Evolutionary conservation across 139 green algal genomes (phyloP), one percentile per base, ranked within the genome.

Genomic region (Tetradesmus obliquus): DNA sequence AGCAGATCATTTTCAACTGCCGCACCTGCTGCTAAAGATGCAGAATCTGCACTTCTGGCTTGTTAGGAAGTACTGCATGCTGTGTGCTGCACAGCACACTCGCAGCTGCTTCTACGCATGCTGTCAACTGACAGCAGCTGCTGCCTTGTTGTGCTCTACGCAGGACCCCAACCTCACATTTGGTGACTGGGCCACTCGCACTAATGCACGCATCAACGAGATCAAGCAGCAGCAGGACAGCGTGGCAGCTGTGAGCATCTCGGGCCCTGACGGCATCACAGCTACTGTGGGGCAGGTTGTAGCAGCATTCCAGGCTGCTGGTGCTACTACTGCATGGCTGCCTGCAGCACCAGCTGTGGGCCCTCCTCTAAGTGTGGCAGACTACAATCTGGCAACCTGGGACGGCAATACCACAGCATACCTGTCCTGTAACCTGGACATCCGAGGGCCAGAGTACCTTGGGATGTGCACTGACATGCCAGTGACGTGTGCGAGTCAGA

Each of bases 371-470:
- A 71, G 53, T 22, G 13, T 90, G 4, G 15, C 66, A 24, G 84
- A 84, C 22, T 97, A 97, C 88, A 95, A 96, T 82, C 92, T 96
- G 22, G 90, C 91, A 4, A 71, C 57, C n/a, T 96, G 94, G 94
- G 79, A 55, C 3, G 96, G 96, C 55, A 94, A 95, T 60, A 94
- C 84, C 45, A 93, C 88, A 5, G 92, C 93, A 1, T 98, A 96
- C 90, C 89, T 96, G 45, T 91, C 87, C 4, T 96, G 93, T 86
- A 92, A 95, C 79, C 91, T 97, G 55, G 10, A 66, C 0, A n/a
- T 80, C 1, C 92, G 96, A 22, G 91, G 88, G 0, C 84, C 93
- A 2, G 86, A 96, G 55, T 98, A 97, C 87, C n/a, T 95, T 0
- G 95, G 96, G 53, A 84, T 84, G 2, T 97, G 96, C 91, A 53